Percentiles rank a stretch among this genome's conserved stretches.
These are phyloP conservation scores for Fusarium sp. DNA, from an alignment of 2,329 filamentous ascomycete species.

Conservation along the genomic window DNA sequence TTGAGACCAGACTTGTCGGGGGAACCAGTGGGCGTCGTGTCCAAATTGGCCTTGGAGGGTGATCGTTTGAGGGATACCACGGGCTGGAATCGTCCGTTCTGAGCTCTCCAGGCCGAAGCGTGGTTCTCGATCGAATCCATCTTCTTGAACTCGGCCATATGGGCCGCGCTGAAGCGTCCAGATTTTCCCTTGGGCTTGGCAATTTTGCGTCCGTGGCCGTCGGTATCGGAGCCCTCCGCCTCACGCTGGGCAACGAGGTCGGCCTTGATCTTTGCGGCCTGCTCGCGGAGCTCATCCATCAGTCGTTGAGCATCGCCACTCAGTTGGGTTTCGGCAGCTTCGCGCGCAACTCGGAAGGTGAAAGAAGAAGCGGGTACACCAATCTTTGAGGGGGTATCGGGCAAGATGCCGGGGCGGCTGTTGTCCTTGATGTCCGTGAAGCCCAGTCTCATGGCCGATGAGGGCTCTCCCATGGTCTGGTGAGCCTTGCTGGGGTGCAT, in stretches of 20 bases:
- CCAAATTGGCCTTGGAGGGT: constrained; percentile 63
- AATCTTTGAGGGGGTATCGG: constrained; percentile 77
- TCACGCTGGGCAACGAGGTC: constrained; percentile 76
- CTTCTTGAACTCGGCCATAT: constrained; percentile 93
- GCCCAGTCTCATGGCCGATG: constrained; percentile 85
- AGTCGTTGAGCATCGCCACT: constrained; percentile 74
- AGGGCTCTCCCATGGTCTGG: constrained; percentile 80
- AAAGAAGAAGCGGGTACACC: constrained; percentile 72
- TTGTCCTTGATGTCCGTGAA: constrained; percentile 80
- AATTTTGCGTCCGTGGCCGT: constrained; percentile 75
- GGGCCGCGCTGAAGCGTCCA: constrained; percentile 85
- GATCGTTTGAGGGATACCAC: constrained; percentile 58
- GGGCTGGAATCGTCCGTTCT: constrained; percentile 69
- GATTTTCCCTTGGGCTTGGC: constrained; percentile 85
- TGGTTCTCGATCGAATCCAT: constrained; percentile 97
- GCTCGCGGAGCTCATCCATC: constrained; percentile 79
- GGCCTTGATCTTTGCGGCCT: constrained; percentile 80
- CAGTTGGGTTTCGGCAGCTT: constrained; percentile 66
- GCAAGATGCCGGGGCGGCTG: constrained; percentile 56
- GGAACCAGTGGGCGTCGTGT: constrained; percentile 53
- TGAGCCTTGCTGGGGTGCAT: constrained; percentile 94
- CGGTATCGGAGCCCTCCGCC: constrained; percentile 63
- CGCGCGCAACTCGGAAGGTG: constrained; percentile 77
- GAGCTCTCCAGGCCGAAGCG: constrained; percentile 81
- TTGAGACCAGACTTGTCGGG: constrained; percentile 62